Percentiles rank a stretch among this genome's conserved stretches.
Conservation (phyloP, 129 eudicot genomes). For the Flaveria bidentis region DNA sequence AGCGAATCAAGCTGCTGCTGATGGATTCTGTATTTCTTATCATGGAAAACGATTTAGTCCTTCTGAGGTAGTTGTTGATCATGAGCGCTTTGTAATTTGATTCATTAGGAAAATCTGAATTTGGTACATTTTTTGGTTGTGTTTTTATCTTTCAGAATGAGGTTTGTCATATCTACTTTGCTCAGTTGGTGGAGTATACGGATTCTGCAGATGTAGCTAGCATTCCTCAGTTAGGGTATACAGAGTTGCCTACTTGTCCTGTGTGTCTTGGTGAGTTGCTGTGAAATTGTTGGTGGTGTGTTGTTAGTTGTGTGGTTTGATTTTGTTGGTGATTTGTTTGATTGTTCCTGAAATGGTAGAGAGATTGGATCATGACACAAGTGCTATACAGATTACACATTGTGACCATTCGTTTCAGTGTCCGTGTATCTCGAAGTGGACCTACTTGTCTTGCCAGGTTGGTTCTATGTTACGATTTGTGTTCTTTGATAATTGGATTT, state of each 20-base stretch:
- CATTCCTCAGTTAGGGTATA: conserved; percentile 53
- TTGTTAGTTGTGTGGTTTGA: background rate
- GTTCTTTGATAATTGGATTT: background rate
- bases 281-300: background rate
- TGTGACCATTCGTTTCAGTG: conserved; percentile 98
- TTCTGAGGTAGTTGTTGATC: conserved; percentile 57
- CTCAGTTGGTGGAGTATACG: conserved; percentile 62
- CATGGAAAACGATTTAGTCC: conserved; percentile 87
- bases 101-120: conserved; percentile 4
- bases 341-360: conserved; percentile 48
- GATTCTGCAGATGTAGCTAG: conserved; percentile 70
- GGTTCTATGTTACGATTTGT: conserved; percentile 11
- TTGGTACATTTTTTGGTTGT: background rate
- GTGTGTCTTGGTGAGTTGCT: conserved; percentile 34
- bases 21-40: conserved; percentile 69
- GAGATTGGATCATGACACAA: conserved; percentile 94
- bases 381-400: conserved; percentile 75
- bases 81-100: background rate
- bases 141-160: conserved; percentile 55
- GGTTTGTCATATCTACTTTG: conserved; percentile 79
- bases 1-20: conserved; percentile 56
- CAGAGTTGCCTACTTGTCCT: conserved; percentile 44
- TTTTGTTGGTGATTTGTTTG: background rate
- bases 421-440: conserved; percentile 81
- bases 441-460: conserved; percentile 92